Conservation (phyloP, 192 early-diverging fungal species). For the Coemansia asiatica region DNA sequence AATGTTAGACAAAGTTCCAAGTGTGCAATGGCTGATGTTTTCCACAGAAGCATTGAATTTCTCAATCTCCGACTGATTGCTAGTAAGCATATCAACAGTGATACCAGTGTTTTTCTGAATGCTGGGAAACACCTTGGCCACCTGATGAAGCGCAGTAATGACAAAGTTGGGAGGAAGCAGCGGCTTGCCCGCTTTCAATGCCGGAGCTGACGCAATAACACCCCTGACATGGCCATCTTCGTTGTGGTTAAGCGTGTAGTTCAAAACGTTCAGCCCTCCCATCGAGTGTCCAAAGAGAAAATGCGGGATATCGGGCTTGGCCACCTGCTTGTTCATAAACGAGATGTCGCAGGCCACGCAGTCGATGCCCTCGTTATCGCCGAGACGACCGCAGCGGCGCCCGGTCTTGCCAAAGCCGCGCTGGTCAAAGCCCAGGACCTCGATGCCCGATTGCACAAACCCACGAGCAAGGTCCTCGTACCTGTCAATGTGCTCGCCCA, state of each 20-base stretch:
- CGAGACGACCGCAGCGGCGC: constrained; percentile 37
- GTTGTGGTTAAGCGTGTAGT: constrained; percentile 27
- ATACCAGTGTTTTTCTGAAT: constrained; percentile 41
- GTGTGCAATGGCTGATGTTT: constrained; percentile 34
- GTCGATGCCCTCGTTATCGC: constrained; percentile 51
- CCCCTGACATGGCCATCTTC: constrained; percentile 24
- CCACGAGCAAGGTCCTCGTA: constrained; percentile 55
- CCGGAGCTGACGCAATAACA: constrained; percentile 42
- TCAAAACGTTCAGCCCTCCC: constrained; percentile 50
- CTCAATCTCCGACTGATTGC: constrained; percentile 36
- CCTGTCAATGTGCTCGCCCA: constrained; percentile 64
- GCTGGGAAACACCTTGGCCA: constrained; percentile 30
- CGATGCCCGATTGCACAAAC: constrained; percentile 57
- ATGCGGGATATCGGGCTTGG: constrained; percentile 43
- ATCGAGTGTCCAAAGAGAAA: constrained; percentile 64
- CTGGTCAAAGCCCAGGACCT: constrained; percentile 60
- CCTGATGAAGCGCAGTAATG: constrained; percentile 23
- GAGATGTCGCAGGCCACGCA: constrained; percentile 47
- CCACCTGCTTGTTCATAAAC: constrained; percentile 32
- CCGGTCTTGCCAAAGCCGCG: constrained; percentile 64
- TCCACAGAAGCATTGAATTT: constrained; percentile 27
- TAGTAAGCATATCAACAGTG: constrained; percentile 38
- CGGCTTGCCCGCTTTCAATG: constrained; percentile 34
- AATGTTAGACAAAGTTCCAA: constrained; percentile 36
- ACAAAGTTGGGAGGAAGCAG: constrained; percentile 30